Base-by-base conservation (phyloP, 805 yeast species). In the Barnettozyma wickerhamii region DNA sequence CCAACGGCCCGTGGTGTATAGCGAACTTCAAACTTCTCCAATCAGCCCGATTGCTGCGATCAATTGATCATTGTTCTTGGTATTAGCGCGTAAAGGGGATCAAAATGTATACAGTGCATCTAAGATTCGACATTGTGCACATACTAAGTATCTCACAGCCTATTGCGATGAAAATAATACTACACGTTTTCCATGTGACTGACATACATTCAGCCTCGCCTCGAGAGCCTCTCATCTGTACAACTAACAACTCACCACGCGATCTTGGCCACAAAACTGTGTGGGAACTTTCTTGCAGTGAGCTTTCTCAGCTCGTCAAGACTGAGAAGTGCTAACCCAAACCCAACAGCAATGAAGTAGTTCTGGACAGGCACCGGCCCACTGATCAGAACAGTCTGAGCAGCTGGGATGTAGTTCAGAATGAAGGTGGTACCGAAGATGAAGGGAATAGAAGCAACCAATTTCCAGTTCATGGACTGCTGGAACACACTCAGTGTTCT, bases 281-380 rank as follows among this genome's bases (percentile, higher is more conserved):
- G 52, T 13, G 77, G 76, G 43, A 59, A 56, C 33, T 48, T 60
- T 49, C 77, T 59, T 10, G 55, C 59, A 9, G 44, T 10, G 14
- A 52, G 46, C 48, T 72, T 72, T 47, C 77, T 58, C 20, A 58
- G 19, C 50, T 73, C 79, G 46, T 73, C 79, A 44, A 60, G 61
- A 5, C 50, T 32, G 32, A 71, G 44, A 7, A 72, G 62, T n/a
- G 63, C 52, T 3, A 53, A 26, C 14, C 75, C 77, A 49, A 73
- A 66, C 0, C 71, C 74, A 34, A 71, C 29, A 2, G 77, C 70
- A 33, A 71, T 64, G 46, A 73, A 67, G 49, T 64, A 72, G 51
- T 65, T 67, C 46, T 69, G 68, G n/a, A 63, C 71, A 7, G 74
- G 75, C 19, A 71, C 68, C 18, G 53, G 51, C 3, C 60, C 56